Base-by-base conservation (phyloP, 768 basidiomycete species). In the Boletales sp. region DNA sequence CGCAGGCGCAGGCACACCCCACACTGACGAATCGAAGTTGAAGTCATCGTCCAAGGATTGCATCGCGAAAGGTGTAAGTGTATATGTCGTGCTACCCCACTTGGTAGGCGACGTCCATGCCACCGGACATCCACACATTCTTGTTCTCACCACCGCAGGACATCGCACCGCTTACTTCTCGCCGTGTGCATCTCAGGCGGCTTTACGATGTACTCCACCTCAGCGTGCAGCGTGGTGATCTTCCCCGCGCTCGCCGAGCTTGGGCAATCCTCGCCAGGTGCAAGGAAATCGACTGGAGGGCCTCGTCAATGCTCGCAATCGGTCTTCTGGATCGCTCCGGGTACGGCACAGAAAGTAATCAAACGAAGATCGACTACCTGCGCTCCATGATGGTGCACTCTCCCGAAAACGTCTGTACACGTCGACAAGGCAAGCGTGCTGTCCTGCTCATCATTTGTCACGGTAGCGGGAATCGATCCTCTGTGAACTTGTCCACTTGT, bases 211-310 rank as follows among this genome's bases (percentile, higher is more conserved):
- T 92, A 14, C 67, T 93, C 21, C 81, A 90, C 41, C 68, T 91
- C 36, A 82, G 74, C 56, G 71, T 92, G 30, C 86, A 87, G 40
- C 79, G 82, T 15, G 74, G 75, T 39, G 87, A 93, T 66, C 68
- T 80, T 48, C 59, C 63, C 39, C 75, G 84, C 36, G 90, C 91
- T 21, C 76, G 70, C 48, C 74, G 78, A 51, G 84, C 84, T 8
- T 93, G 90, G 87, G 71, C 78, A 19, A 83, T 92, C 34, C 78
- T 93, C 18, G 74, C 78, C 11, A 79, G 83, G 48, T 93, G 90
- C 66, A 84, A 83, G 58, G 90, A 92, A 72, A 68, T 90, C 2
- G 69, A 83, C 54, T 92, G 89, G 88, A 81, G 72, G 63, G 59
- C 70, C 10, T 74, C 87, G 66, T 92, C 90, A 89, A 76, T 72